These are phyloP conservation scores for Epichloe bromicola DNA, from an alignment of 2,329 filamentous ascomycete species.

Conservation along the genomic window DNA sequence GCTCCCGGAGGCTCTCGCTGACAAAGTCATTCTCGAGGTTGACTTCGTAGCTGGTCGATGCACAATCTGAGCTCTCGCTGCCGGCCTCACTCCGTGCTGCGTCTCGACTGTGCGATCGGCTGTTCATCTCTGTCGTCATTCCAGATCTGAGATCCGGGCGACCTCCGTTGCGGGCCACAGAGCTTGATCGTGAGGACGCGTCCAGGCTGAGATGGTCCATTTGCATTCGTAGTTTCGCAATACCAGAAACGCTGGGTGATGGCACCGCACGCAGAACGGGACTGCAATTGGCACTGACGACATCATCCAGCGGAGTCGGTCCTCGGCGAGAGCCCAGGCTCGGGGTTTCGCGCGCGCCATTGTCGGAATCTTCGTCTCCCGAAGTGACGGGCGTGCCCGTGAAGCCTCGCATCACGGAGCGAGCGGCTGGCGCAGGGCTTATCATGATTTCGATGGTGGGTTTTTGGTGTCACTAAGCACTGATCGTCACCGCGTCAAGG, in stretches of 20 bases:
- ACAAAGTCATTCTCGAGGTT: conserved; percentile 74
- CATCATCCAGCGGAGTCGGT: conserved; percentile 36
- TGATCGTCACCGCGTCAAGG: not conserved
- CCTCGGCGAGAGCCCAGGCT: conserved; percentile 25
- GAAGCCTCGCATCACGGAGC: conserved; percentile 45
- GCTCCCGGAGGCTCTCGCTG: conserved; percentile 46
- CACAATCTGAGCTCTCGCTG: conserved; percentile 52
- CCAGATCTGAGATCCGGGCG: conserved; percentile 16
- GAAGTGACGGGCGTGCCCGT: conserved; percentile 39
- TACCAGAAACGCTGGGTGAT: conserved; percentile 52
- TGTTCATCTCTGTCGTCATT: conserved; percentile 43
- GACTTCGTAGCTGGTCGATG: conserved; percentile 69
- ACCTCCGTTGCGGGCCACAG: conserved; percentile 40
- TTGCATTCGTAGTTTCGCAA: conserved; percentile 70
- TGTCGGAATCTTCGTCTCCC: conserved; percentile 46
- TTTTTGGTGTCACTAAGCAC: not conserved
- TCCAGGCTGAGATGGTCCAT: conserved; percentile 66
- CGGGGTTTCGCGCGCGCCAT: conserved; percentile 25
- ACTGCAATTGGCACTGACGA: conserved; percentile 51
- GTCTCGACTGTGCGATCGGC: conserved; percentile 40
- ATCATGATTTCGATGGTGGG: conserved; percentile 25
- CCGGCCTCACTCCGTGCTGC: conserved; percentile 38
- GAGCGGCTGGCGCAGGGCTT: conserved; percentile 33
- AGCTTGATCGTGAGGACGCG: conserved; percentile 39
- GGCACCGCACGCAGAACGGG: conserved; percentile 39